phyloP scores from a whole-genome alignment of 192 early-diverging fungal species.

The Linnemannia zychae region DNA sequence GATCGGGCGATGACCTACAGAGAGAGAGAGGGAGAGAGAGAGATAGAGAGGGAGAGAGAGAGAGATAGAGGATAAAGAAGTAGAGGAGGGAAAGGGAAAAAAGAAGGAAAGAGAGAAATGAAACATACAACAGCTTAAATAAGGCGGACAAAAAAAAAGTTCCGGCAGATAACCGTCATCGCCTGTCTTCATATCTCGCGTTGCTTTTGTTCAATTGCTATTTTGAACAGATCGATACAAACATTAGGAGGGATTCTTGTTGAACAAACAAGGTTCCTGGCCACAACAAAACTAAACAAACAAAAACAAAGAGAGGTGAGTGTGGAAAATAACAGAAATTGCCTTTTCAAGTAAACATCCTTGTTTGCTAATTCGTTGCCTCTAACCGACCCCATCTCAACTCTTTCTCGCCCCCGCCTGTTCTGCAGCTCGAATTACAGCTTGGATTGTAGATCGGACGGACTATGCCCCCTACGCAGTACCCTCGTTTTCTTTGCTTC shows the following conservation, averaged over 20 bases:
- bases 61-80: not conserved
- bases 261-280: not conserved
- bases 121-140: not conserved
- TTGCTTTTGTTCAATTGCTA: not conserved
- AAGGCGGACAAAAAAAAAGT: not conserved
- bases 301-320: not conserved
- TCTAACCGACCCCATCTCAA: not conserved
- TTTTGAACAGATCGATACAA: not conserved
- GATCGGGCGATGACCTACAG: not conserved
- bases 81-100: not conserved
- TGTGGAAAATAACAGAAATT: slow-evolving; percentile 33
- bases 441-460: not conserved
- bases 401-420: not conserved
- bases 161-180: not conserved
- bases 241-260: too few relatives aligned
- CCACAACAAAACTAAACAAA: not conserved
- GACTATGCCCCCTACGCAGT: not conserved
- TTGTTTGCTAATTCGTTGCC: not conserved
- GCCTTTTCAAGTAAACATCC: slow-evolving; percentile 20
- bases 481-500: not conserved
- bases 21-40: not conserved
- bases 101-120: not conserved
- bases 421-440: not conserved
- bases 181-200: not conserved
- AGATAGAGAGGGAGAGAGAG: not conserved